A percentile compares a stretch with the other conserved stretches of the same genome.
phyloP scores from a whole-genome alignment of 1,284 basidiomycete species.

The Wolfiporia cocos region DNA sequence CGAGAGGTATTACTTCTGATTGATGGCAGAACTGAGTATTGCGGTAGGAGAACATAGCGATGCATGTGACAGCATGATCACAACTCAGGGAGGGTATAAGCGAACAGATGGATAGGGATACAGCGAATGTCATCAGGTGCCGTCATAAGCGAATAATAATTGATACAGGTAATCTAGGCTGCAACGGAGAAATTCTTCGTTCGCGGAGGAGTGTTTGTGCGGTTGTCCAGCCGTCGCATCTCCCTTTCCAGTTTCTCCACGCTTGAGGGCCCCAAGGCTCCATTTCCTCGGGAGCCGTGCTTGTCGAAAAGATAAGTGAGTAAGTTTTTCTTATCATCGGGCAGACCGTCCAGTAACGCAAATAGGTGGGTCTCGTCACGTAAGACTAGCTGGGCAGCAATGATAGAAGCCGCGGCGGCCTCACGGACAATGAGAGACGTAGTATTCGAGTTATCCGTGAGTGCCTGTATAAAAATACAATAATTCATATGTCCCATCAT shows the following conservation, averaged over 20 bases:
- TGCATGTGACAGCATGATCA: neutral
- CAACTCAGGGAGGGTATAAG: too few relatives aligned
- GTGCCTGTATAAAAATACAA: conserved; percentile 37
- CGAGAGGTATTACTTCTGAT: too few relatives aligned
- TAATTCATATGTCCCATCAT: neutral
- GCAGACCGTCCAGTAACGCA: conserved; percentile 68
- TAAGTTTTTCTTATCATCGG: conserved; percentile 81
- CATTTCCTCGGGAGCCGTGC: conserved; percentile 55
- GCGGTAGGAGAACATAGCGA: too few relatives aligned
- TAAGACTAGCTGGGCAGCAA: conserved; percentile 73
- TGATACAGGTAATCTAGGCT: too few relatives aligned
- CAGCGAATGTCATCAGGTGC: neutral
- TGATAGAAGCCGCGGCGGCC: conserved; percentile 74
- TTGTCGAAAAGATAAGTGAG: conserved; percentile 83
- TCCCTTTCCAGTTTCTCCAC: conserved; percentile 69
- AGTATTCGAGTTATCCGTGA: conserved; percentile 49
- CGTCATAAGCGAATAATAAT: neutral
- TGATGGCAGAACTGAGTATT: too few relatives aligned
- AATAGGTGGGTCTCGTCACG: conserved; percentile 78
- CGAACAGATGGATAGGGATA: too few relatives aligned
- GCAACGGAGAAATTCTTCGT: conserved; percentile 10
- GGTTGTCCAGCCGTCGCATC: conserved; percentile 67
- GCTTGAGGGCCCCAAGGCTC: conserved; percentile 26
- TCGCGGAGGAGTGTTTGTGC: conserved; percentile 59
- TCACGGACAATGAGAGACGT: conserved; percentile 71